Percentiles rank a stretch among this genome's conserved stretches.
phyloP scores from a whole-genome alignment of 495 filamentous ascomycete species.

The Neurospora sp. region DNA sequence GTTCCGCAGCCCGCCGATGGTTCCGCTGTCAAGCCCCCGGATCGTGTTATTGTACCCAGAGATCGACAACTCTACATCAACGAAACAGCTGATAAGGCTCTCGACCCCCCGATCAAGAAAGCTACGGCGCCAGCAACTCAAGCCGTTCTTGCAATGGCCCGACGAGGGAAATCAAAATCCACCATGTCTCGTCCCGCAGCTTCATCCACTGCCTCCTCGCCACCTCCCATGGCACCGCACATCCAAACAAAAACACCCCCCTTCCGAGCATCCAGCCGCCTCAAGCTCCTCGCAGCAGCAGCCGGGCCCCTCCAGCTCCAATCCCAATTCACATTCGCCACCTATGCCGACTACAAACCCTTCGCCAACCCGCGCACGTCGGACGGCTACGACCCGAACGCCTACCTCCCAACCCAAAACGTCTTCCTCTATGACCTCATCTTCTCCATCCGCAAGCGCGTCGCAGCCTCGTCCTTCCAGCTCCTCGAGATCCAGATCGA shows the following conservation, averaged over 20 bases:
- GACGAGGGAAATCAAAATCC: neutral
- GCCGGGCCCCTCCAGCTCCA: neutral
- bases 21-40: neutral
- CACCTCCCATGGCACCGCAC: neutral
- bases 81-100: neutral
- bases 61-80: neutral
- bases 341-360: neutral
- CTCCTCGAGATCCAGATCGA: conserved; percentile 1
- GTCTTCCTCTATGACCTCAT: conserved; percentile 1
- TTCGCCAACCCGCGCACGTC: neutral
- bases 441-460: neutral
- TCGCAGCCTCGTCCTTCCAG: neutral
- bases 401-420: neutral
- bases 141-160: neutral
- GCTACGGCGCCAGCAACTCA: neutral
- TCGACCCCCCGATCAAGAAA: neutral
- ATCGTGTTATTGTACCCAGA: neutral
- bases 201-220: too few species aligned
- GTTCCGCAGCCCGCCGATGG: neutral
- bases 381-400: neutral
- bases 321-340: neutral
- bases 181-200: neutral
- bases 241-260: neutral
- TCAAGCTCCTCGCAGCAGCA: neutral
- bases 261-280: neutral